Conservation (phyloP, 176 grass and related monocot genomes). For the Triticum turgidum region DNA sequence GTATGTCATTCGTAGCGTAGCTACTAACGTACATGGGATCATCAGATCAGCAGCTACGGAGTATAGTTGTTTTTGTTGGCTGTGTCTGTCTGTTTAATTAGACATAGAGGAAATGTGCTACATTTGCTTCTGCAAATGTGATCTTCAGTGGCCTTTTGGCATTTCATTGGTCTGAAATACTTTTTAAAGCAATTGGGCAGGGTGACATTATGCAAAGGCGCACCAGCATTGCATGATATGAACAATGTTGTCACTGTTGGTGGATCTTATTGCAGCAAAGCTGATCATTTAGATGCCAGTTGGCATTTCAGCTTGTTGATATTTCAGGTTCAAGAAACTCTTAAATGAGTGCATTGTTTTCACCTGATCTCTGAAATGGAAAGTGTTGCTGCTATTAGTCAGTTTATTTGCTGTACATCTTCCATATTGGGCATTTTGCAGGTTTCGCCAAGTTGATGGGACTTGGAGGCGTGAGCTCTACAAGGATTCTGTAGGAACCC, state of each 20-base stretch:
- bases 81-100: background rate
- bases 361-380: background rate
- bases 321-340: background rate
- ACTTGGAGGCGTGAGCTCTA: constrained; percentile 67
- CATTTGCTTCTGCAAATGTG: background rate
- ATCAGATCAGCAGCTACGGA: background rate
- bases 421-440: constrained; percentile 20
- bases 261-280: background rate
- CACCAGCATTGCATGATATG: background rate
- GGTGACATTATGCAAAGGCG: background rate
- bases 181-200: background rate
- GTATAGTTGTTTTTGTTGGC: background rate
- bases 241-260: background rate
- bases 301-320: background rate
- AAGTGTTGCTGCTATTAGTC: constrained; percentile 1
- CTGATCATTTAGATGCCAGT: background rate
- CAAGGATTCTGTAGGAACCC: constrained; percentile 27
- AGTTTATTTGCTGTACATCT: background rate
- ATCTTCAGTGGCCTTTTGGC: background rate
- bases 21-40: background rate
- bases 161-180: background rate
- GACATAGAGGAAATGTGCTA: background rate
- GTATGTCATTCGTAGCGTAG: background rate
- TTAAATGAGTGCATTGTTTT: background rate
- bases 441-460: constrained; percentile 48